Evolutionary conservation across 305 asterid species (phyloP).

Genomic region (Plantago lanceolata): DNA sequence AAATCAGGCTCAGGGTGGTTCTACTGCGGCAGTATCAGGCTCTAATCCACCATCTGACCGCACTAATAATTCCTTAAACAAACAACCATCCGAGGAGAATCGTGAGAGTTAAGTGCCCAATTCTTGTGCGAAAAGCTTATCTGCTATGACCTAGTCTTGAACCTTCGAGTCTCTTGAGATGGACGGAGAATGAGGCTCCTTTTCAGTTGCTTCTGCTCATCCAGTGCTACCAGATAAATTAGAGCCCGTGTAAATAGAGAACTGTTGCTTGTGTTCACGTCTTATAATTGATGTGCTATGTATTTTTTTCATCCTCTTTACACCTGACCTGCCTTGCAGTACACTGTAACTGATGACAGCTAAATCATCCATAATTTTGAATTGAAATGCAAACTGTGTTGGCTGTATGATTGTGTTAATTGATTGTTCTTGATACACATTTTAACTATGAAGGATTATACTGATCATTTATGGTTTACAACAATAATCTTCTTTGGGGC

Average conservation of each 20-base stretch:
- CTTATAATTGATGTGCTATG: not conserved
- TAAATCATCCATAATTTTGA: not conserved
- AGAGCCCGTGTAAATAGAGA: not conserved
- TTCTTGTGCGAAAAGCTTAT: slow-evolving; percentile 13
- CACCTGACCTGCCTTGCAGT: not conserved
- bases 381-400: not conserved
- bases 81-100: slow-evolving; percentile 41
- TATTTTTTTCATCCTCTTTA: not conserved
- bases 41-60: slow-evolving; percentile 40
- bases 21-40: slow-evolving; percentile 37
- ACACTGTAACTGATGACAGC: not conserved
- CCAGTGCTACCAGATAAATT: not conserved
- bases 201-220: not conserved
- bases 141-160: not conserved
- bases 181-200: not conserved
- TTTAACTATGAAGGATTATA: no score
- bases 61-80: slow-evolving; percentile 30
- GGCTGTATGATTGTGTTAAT: no score
- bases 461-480: not conserved
- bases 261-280: not conserved
- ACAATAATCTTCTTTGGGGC: not conserved
- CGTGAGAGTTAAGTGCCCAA: slow-evolving; percentile 28
- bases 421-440: no score
- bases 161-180: slow-evolving; percentile 8
- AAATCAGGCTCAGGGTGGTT: slow-evolving; percentile 35